Evolutionary conservation across 805 yeast genomes (phyloP).

Genomic region (Ogataea trehalophila): DNA sequence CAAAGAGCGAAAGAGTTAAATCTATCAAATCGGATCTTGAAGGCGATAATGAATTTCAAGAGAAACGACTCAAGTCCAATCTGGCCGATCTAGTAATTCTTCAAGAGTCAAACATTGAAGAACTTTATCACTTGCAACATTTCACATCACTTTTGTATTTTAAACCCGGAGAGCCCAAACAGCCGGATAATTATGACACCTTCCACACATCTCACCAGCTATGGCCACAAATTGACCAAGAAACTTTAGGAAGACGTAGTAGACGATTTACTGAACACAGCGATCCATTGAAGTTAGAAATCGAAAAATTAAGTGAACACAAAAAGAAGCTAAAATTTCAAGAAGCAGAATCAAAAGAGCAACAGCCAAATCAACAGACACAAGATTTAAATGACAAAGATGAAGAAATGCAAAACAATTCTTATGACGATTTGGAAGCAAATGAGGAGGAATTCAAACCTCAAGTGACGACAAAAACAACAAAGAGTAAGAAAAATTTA

Average conservation of each 20-base stretch:
- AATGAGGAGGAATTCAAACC: not conserved
- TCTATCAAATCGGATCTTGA: not conserved
- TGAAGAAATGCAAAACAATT: not conserved
- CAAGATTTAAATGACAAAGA: not conserved
- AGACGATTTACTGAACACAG: conserved; percentile 19
- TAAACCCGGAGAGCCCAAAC: conserved; percentile 45
- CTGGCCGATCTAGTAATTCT: conserved; percentile 41
- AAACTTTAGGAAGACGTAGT: conserved; percentile 23
- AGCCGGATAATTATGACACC: conserved; percentile 30
- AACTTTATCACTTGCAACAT: conserved; percentile 57
- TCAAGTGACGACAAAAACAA: no score
- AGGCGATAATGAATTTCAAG: not conserved
- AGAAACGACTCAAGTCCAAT: conserved; percentile 21
- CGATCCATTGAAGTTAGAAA: conserved; percentile 21
- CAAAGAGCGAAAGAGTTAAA: not conserved
- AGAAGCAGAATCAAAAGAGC: conserved; percentile 2
- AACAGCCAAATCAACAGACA: not conserved
- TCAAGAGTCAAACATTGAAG: conserved; percentile 49
- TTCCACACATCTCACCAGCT: conserved; percentile 32
- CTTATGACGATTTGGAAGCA: not conserved
- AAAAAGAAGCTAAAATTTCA: not conserved
- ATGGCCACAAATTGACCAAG: conserved; percentile 32
- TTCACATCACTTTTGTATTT: conserved; percentile 58
- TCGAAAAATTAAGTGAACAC: conserved; percentile 12
- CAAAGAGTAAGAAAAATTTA: no score